These are phyloP conservation scores for Crotalaria pallida DNA, from an alignment of 306 rosid species.

Conservation along the genomic window DNA sequence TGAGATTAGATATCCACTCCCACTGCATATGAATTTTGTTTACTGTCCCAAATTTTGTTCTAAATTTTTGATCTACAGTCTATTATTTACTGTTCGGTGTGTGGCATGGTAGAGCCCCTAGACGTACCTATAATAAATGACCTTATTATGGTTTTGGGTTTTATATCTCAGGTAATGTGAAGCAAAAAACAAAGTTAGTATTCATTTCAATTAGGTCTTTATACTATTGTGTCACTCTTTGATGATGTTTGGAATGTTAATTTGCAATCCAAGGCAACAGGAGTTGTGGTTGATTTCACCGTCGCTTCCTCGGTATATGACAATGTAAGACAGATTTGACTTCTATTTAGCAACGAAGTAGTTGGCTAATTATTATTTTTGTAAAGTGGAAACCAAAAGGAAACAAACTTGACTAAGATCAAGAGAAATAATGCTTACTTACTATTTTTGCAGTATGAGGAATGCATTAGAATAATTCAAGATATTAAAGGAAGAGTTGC, in stretches of 20 bases:
- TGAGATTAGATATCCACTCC: background rate
- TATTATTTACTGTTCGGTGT: constrained; percentile 35
- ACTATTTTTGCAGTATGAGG: too few relatives aligned
- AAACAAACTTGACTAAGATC: background rate
- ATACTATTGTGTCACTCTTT: background rate
- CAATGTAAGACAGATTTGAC: constrained; percentile 82
- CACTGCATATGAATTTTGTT: constrained; percentile 9
- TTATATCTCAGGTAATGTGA: constrained; percentile 76
- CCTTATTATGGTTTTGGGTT: constrained; percentile 89
- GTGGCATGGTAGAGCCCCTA: constrained; percentile 85
- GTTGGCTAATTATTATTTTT: background rate
- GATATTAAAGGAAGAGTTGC: too few relatives aligned
- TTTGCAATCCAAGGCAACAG: constrained; percentile 65
- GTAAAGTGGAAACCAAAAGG: background rate
- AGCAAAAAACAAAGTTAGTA: background rate
- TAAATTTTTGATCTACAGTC: background rate
- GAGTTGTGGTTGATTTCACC: constrained; percentile 84
- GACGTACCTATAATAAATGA: constrained; percentile 84
- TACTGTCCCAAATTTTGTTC: too few relatives aligned
- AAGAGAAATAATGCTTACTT: too few relatives aligned
- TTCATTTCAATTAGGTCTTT: background rate
- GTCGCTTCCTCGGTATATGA: constrained; percentile 84
- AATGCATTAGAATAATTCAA: too few relatives aligned
- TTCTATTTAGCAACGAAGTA: background rate
- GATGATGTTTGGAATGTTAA: background rate